phyloP scores from a whole-genome alignment of 768 basidiomycete genomes.

The Filobasidium floriforme region DNA sequence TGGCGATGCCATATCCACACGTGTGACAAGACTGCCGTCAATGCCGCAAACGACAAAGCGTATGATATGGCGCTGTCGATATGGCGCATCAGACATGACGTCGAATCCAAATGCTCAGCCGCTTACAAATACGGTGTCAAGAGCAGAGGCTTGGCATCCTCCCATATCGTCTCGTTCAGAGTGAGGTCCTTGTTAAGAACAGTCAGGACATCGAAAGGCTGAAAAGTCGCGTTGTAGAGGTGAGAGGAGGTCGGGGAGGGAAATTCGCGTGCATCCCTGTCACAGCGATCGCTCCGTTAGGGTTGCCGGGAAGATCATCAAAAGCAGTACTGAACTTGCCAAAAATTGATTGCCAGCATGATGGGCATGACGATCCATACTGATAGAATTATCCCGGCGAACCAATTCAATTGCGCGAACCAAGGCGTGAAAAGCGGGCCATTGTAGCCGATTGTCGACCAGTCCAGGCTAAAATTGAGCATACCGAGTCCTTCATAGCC shows the following conservation, averaged over 20 bases:
- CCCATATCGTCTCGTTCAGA: constrained; percentile 42
- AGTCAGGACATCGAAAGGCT: constrained; percentile 44
- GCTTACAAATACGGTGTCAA: constrained; percentile 46
- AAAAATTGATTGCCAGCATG: constrained; percentile 39
- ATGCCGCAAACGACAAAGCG: constrained; percentile 41
- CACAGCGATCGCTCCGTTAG: not conserved
- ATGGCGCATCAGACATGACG: not conserved
- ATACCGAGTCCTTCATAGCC: constrained; percentile 44
- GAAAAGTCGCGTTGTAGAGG: constrained; percentile 38
- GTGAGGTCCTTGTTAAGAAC: constrained; percentile 42
- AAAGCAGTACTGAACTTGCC: too few species aligned
- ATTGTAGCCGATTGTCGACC: constrained; percentile 39
- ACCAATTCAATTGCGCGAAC: constrained; percentile 42
- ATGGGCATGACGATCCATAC: constrained; percentile 43
- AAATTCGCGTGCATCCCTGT: constrained; percentile 39
- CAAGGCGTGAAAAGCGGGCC: constrained; percentile 45
- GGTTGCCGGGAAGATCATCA: too few species aligned
- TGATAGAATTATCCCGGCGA: constrained; percentile 42
- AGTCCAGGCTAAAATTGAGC: constrained; percentile 43
- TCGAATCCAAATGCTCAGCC: not conserved
- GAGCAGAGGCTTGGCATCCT: constrained; percentile 36
- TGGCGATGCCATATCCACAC: constrained; percentile 43
- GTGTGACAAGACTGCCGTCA: constrained; percentile 42
- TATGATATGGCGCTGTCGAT: constrained; percentile 39
- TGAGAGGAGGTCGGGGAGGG: constrained; percentile 40